Base-by-base conservation (phyloP, 192 early-diverging fungal species). In the Linnemannia zychae region DNA sequence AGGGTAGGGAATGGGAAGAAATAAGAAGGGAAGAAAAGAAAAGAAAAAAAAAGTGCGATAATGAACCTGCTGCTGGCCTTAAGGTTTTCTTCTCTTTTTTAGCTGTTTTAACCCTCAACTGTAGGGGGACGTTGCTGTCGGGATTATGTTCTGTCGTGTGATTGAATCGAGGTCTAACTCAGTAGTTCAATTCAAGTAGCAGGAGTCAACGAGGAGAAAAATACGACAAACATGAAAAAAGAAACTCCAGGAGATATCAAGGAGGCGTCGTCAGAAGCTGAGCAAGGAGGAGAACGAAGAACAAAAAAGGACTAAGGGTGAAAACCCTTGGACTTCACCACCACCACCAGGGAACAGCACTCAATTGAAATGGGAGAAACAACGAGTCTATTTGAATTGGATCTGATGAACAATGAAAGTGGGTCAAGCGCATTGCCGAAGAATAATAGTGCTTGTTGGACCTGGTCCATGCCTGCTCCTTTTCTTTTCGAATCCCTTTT, bases 41-140 rank as follows among this genome's bases (percentile, higher is more conserved):
- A 63, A 65, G 22, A n/a, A 57, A n/a, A 44, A 75, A 1, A 60
- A 74, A 31, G 53, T 18, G 73, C 73, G 73, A 71, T 60, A 53
- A 71, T 78, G 68, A 78, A 60, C 68, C 53, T 70, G 76, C 52
- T 70, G 40, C 22, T 67, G 17, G 33, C 37, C 11, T 36, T 36
- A 40, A 12, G 28, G 9, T 63, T 63, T 31, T 7, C 4, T 40
- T 28, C 47, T 50, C 1, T 9, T 33, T 50, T 44, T 9, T 20
- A 24, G 4, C 31, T 4, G 46, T 49, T 31, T 50, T 68, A 31
- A 46, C 52, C 63, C 40, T 67, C 50, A 60, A 57, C 76, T 71
- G 68, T 60, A 71, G 76, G 76, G 76, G 75, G 40, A 40, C 15
- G 44, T 11, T 63, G 57, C 31, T 63, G 57, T 63, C 15, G 12